Evolutionary conservation across 169 alveolate genomes (phyloP), one percentile per base, ranked within the genome.

Genomic region (Plasmodium adleri): DNA sequence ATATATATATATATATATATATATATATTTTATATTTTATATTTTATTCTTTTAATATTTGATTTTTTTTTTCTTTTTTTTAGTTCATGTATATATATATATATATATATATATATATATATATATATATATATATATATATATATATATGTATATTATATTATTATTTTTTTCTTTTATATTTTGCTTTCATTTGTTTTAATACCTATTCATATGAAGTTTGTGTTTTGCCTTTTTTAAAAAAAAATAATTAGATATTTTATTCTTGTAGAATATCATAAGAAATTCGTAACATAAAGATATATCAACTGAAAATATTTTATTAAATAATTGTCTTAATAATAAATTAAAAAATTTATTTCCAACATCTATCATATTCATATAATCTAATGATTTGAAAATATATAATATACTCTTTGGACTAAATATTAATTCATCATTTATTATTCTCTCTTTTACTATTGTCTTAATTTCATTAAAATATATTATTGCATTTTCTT

Each of bases 171-270:
- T 28, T 28, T 28, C 0, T 39, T 39, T 39, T 39, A 5, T 26
- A 26, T 26, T 26, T 26, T 26, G 32, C 32, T 52, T 52, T 52
- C 20, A 15, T 52, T n/a, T 52, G 8, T n/a, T 52, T 52, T 59
- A 64, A 10, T 76, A 76, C 89, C 89, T 76, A 24, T 76, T 76
- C 89, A 76, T 76, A 58, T 56, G 50, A 22, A 76, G 56, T 76
- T 63, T 58, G 45, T 64, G 52, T 3, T 39, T 49, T 43, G 89
- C 74, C 76, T 76, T 76, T 59, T 68, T 76, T 58, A 76, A 76
- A 64, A 76, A 76, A 58, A 63, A 76, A 56, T 76, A 76, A 39
- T 76, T 74, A 0, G 89, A 64, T 49, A 76, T 76, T 76, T 59
- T 64, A 58, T 76, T 63, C 47, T 76, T 76, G 15, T 76, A 56